Evolutionary conservation across 495 filamentous ascomycete genomes (phyloP), one percentile per base, ranked within the genome.

Genomic region (Xylaria bambusicola): DNA sequence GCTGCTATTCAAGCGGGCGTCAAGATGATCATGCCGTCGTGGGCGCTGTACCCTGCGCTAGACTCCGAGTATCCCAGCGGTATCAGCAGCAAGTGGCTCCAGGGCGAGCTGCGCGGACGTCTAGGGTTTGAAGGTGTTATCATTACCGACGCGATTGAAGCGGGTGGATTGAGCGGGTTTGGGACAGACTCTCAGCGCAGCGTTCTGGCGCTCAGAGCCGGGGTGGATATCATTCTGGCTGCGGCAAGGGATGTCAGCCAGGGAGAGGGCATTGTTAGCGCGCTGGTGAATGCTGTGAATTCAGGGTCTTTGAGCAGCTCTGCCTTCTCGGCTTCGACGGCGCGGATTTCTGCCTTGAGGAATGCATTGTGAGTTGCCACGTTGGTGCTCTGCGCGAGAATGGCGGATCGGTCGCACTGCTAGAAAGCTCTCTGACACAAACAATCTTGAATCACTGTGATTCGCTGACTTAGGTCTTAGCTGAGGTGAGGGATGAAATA

Each of bases 91-190:
- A 61, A 60, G 18, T 72, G 69, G 63, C 57, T 75, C 1, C 56
- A 68, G 17, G 59, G 60, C 24, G 71, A 75, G 33, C 46, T 75
- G 17, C 65, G 71, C 15, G 62, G 36, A 4, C 48, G 72, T 13
- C 49, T 75, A n/a, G 72, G 71, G 0, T 75, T 68, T 41, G 44
- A 60, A 29, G 73, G 73, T 6, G 71, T 70, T 0, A 72, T 71
- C 15, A 65, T 76, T 17, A 74, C 66, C 17, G 73, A 75, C 52
- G 73, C 71, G 5, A 66, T 74, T 42, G 73, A 75, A 45, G 73
- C 73, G 1, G 73, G 72, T 1, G 66, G 67, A 3, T 38, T 75
- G 5, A 35, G 56, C 13, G 63, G 58, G 0, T 75, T 73, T 47
- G 71, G 71, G 0, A 48, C 65, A 31, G 56, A 67, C 49, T 47